Evolutionary conservation across 495 filamentous ascomycete genomes (phyloP).

Genomic region (Annulohypoxylon nitens): DNA sequence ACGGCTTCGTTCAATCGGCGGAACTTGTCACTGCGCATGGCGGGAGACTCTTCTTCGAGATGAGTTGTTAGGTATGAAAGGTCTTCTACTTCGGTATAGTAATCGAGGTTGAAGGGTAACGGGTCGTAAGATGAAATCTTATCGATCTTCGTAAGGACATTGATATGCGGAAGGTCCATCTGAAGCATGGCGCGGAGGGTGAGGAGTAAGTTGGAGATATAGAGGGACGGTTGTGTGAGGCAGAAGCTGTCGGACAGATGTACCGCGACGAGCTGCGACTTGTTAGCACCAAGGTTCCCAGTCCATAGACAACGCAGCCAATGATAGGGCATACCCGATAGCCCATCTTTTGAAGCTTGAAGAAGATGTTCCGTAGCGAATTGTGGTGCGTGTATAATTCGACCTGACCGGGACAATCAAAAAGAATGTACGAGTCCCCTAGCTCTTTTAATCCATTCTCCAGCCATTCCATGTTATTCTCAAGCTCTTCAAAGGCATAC

Average conservation of each 20-base stretch:
- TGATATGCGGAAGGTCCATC: constrained; percentile 91
- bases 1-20: constrained; percentile 86
- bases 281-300: constrained; percentile 21
- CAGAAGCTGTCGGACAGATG: constrained; percentile 93
- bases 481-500: constrained; percentile 95
- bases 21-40: constrained; percentile 77
- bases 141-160: constrained; percentile 95
- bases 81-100: constrained; percentile 98
- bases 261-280: constrained; percentile 81
- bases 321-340: constrained; percentile 76
- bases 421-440: constrained; percentile 91
- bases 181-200: constrained; percentile 96
- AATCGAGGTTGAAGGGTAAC: constrained; percentile 93
- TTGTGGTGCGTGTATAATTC: constrained; percentile 96
- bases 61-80: constrained; percentile 84
- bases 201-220: constrained; percentile 92
- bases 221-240: constrained; percentile 90
- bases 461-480: constrained; percentile 91
- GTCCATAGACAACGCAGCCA: neutral
- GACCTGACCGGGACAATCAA: constrained; percentile 97
- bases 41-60: constrained; percentile 70
- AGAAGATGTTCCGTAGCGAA: constrained; percentile 91
- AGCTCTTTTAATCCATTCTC: constrained; percentile 81
- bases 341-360: constrained; percentile 87
- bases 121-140: constrained; percentile 81